A percentile compares a stretch with the other conserved stretches of the same genome.
phyloP scores from a whole-genome alignment of 2,329 filamentous ascomycete genomes.

The Penicillium expansum region DNA sequence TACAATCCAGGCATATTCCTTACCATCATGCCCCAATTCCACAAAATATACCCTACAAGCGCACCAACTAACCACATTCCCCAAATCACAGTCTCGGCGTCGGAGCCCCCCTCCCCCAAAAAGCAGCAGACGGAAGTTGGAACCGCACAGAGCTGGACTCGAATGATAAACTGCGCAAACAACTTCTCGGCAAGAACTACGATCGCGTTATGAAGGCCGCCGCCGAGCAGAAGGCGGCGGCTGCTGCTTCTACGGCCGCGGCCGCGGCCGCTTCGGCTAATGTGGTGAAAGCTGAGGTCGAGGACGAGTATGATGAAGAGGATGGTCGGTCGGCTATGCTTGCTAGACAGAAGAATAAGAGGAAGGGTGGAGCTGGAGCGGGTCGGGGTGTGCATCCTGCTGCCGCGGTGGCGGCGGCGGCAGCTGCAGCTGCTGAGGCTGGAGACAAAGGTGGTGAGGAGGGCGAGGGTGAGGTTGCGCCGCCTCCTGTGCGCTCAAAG shows the following conservation, averaged over 20 bases:
- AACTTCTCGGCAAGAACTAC: conserved; percentile 46
- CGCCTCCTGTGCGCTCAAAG: conserved; percentile 20
- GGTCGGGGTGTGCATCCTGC: conserved; percentile 2
- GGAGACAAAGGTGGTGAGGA: conserved; percentile 2
- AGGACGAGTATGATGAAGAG: conserved; percentile 40
- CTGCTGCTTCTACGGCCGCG: conserved; percentile 28
- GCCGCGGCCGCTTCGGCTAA: conserved; percentile 1
- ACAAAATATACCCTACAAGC: not conserved
- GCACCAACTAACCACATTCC: not conserved
- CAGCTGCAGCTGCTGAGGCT: not conserved
- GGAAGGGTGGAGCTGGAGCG: conserved; percentile 6
- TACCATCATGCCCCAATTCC: not conserved
- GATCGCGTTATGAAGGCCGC: conserved; percentile 40
- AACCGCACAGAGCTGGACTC: conserved; percentile 42
- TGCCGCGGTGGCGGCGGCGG: not conserved
- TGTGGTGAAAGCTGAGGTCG: conserved; percentile 6
- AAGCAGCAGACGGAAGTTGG: conserved; percentile 40
- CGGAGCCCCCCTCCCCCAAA: conserved; percentile 47
- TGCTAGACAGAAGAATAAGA: conserved; percentile 28
- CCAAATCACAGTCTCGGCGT: conserved; percentile 43
- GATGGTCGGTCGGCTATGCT: conserved; percentile 44
- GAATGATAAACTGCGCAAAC: conserved; percentile 47
- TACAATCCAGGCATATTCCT: not conserved
- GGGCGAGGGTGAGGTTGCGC: conserved; percentile 5
- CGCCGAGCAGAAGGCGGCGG: conserved; percentile 7